Percentiles rank a stretch among this genome's conserved stretches.
Evolutionary conservation across 208 protist genomes (phyloP).

Genomic region (Entamoeba nuttalli): DNA sequence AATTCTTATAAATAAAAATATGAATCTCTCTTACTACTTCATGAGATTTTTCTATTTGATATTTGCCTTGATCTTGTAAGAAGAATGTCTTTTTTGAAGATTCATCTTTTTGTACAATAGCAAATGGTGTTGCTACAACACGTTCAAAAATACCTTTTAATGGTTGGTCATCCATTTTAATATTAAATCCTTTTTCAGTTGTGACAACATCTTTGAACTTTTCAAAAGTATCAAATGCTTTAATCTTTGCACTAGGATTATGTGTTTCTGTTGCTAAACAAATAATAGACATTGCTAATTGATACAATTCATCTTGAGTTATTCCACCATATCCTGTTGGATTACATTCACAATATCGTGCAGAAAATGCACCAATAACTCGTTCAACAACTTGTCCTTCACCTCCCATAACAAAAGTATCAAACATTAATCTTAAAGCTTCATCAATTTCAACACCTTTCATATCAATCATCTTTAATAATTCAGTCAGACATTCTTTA

Average conservation of each 20-base stretch:
- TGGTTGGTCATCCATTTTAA: not conserved
- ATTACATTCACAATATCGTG: not conserved
- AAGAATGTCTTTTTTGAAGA: not conserved
- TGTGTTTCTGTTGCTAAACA: not conserved
- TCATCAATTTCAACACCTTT: not conserved
- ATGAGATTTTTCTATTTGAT: not conserved
- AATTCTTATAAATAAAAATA: not conserved
- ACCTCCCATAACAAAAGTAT: not conserved
- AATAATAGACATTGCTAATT: not conserved
- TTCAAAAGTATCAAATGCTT: not conserved
- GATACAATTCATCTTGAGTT: not conserved
- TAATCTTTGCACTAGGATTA: not conserved
- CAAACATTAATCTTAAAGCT: not conserved
- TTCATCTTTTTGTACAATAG: not conserved
- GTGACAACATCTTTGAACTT: not conserved
- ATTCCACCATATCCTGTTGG: not conserved
- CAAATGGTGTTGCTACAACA: not conserved
- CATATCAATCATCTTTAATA: not conserved
- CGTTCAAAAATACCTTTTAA: not conserved
- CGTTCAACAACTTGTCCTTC: not conserved
- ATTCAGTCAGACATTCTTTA: not conserved
- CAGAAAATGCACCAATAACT: not conserved
- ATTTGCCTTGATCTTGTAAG: not conserved
- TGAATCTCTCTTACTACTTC: not conserved
- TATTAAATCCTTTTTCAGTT: not conserved